Evolutionary conservation across 768 basidiomycete genomes (phyloP), one percentile per base, ranked within the genome.

Genomic region (Tricholoma sp.): DNA sequence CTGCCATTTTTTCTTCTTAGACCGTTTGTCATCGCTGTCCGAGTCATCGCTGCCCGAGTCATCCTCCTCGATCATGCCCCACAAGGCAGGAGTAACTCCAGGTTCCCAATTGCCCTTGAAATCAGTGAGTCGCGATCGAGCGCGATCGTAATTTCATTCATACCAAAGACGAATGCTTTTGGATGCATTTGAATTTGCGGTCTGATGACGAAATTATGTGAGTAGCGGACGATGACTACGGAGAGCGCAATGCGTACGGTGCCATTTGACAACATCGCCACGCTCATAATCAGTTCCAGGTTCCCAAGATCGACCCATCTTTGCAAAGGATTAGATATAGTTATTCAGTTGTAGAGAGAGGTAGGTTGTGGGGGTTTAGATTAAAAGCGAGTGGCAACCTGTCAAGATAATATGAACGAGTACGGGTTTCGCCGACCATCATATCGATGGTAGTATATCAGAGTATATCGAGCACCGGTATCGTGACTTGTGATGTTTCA

Each of bases 81-180:
- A 90, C 32, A 90, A 76, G 9, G 85, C 84, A 36, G 88, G 86
- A 1, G 81, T 82, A 11, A 69, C 57, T 3, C 73, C 59, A 4
- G 89, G 89, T 24, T 82, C 68, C 89, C 89, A 91, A 60, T 88
- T 86, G 28, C 74, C 59, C 86, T 90, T 62, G 12, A 52, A 18
- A 32, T 47, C n/a, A 52, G 45, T 15, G 48, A 54, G 17, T 20
- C 50, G 45, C 18, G 8, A 31, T 20, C 9, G 47, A n/a, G 33
- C 12, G 41, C 13, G 4, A 15, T 28, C 4, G 7, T 12, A 20
- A 48, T 29, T n/a, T 17, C 28, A 13, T 58, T 54, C 52, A 13
- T 59, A 82, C 87, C 78, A 88, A 85, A 31, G 88, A 88, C 53
- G 65, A 70, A 71, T 91, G 89, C 8, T 85, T 73, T 64, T 89